Conservation (phyloP, 768 basidiomycete species). For the Boletus vermiculosoides region DNA sequence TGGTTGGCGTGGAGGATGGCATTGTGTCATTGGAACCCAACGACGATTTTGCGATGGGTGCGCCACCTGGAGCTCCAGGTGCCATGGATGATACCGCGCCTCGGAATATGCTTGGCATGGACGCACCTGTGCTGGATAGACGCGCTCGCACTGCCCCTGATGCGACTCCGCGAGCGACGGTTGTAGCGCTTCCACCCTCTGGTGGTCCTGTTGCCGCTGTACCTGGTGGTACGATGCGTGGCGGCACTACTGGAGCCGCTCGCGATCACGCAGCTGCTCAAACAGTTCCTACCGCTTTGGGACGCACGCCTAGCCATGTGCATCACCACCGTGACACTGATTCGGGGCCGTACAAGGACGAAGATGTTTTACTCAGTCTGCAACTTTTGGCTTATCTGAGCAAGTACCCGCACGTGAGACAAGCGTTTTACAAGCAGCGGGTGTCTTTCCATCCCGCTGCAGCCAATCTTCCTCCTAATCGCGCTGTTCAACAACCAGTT, state of each 20-base stretch:
- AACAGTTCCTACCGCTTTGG: slow-evolving; percentile 15
- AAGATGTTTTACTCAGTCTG: slow-evolving; percentile 86
- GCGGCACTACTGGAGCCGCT: slow-evolving; percentile 5
- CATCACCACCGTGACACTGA: slow-evolving; percentile 42
- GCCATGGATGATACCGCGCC: slow-evolving; percentile 49
- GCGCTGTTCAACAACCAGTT: slow-evolving; percentile 24
- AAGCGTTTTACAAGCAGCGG: slow-evolving; percentile 90
- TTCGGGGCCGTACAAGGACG: slow-evolving; percentile 82
- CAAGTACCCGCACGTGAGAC: slow-evolving; percentile 96
- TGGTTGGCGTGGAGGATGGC: slow-evolving; percentile 64
- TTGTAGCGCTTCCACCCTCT: slow-evolving; percentile 50
- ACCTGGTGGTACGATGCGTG: slow-evolving; percentile 17
- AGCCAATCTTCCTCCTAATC: slow-evolving; percentile 38
- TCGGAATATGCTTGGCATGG: slow-evolving; percentile 29
- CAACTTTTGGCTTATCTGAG: slow-evolving; percentile 95
- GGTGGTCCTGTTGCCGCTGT: slow-evolving; percentile 13
- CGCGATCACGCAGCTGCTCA: slow-evolving; percentile 21
- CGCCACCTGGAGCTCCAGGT: slow-evolving; percentile 88
- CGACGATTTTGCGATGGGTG: slow-evolving; percentile 88
- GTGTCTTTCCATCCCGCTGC: slow-evolving; percentile 80
- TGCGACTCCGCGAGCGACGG: slow-evolving; percentile 62
- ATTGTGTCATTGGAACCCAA: slow-evolving; percentile 78
- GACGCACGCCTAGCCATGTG: slow-evolving; percentile 32
- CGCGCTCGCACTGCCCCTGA: slow-evolving; percentile 47
- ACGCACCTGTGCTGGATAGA: slow-evolving; percentile 28